Percentiles rank a stretch among this genome's conserved stretches.
phyloP scores from a whole-genome alignment of 345 rosid species.

The Acer campestre region DNA sequence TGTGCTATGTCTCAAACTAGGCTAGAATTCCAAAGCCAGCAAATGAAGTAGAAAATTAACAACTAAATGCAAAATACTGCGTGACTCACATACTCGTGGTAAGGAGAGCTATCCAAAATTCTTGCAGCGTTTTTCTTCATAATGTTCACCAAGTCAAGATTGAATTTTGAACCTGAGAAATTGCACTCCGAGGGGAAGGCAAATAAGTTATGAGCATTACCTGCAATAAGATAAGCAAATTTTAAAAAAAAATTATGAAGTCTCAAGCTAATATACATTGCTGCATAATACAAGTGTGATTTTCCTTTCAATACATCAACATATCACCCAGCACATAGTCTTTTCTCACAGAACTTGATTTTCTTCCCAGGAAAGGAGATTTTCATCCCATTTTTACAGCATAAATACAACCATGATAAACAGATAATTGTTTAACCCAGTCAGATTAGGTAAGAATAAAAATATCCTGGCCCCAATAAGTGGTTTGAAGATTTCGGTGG shows the following conservation, averaged over 20 bases:
- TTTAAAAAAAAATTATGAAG: neutral
- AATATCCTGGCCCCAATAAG: neutral
- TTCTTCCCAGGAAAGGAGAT: neutral
- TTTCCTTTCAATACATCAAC: neutral
- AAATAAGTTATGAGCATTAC: slow-evolving; percentile 69
- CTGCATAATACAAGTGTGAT: neutral
- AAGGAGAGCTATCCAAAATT: slow-evolving; percentile 54
- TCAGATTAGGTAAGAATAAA: neutral
- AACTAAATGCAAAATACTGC: slow-evolving; percentile 9
- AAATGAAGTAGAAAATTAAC: neutral
- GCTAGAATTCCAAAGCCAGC: neutral
- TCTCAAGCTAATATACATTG: neutral
- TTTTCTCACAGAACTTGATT: neutral
- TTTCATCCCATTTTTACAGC: neutral
- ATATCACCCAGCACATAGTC: neutral
- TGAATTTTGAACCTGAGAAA: slow-evolving; percentile 87
- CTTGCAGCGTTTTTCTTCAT: slow-evolving; percentile 61
- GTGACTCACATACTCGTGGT: slow-evolving; percentile 50
- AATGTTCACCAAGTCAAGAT: slow-evolving; percentile 69
- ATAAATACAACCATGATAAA: neutral
- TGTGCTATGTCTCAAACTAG: slow-evolving; percentile 14
- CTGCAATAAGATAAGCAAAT: slow-evolving; percentile 43
- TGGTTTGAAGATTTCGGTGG: no score
- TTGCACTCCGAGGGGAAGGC: slow-evolving; percentile 97
- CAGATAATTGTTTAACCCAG: neutral